Conservation (phyloP, 2,329 filamentous ascomycete genomes). For the Dactylellina cionopaga region DNA sequence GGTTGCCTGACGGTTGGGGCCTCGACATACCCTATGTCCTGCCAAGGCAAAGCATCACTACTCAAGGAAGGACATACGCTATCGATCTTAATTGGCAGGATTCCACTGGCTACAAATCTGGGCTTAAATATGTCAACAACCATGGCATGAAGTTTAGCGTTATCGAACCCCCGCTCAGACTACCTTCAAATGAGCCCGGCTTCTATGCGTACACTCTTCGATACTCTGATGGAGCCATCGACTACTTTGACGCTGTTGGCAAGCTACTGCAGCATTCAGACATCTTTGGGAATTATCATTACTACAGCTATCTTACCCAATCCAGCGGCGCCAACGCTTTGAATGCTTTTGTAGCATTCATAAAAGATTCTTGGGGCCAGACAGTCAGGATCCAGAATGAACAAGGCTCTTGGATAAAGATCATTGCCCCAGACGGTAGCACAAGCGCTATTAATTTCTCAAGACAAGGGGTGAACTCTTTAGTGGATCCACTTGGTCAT, state of each 20-base stretch:
- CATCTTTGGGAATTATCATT: neutral
- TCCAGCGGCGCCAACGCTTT: no score
- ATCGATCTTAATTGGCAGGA: neutral
- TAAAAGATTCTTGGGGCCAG: neutral
- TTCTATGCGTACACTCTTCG: neutral
- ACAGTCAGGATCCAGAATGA: neutral
- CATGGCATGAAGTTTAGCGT: neutral
- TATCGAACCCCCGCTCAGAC: neutral
- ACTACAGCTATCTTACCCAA: neutral
- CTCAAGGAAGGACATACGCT: neutral
- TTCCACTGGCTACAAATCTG: neutral
- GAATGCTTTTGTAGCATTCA: neutral
- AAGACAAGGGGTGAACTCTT: no score
- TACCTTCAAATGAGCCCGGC: neutral
- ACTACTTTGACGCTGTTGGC: neutral
- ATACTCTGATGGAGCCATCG: neutral
- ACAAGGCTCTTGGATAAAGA: neutral
- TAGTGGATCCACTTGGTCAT: no score
- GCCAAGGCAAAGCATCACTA: neutral
- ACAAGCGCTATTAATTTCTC: no score
- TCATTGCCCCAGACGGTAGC: neutral
- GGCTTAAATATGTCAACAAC: conserved; percentile 2
- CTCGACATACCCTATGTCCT: neutral
- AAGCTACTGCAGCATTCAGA: neutral
- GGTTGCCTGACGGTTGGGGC: neutral